Base-by-base conservation (phyloP, 2,329 filamentous ascomycete genomes). In the Colletotrichum acutatum region DNA sequence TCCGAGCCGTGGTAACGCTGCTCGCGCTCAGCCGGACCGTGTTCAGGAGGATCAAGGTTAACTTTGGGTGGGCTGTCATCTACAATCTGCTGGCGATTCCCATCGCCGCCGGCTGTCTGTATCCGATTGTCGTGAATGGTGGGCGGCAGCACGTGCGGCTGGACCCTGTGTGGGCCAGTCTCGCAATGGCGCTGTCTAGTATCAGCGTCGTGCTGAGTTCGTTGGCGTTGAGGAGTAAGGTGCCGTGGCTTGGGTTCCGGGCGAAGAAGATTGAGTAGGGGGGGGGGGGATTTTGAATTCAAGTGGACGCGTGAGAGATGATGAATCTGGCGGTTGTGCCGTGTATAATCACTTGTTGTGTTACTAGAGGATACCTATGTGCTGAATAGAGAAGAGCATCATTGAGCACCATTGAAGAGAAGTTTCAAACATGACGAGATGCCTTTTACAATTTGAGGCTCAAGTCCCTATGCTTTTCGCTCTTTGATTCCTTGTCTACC, bases 131-230 rank as follows among this genome's bases (percentile, higher is more conserved):
- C 66, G 86, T 85, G 59, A 80, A 81, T 4, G 78, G 79, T 2
- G 88, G 86, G 1, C 79, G 86, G 1, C 79, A 80, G 34, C 92
- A 93, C 79, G 82, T 95, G 24, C 84, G 89, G 73, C 83, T 95
- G 59, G 92, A 94, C 80, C 93, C 93, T 0, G 93, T 94, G 1
- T 98, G 95, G 95, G 96, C 95, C 5, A 93, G 92, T 76, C 83
- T 98, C 80, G 95, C 95, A 1, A 98, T 98, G 96, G 96, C 96
- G 30, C 82, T 95, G 81, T 98, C 95, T 82, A 96, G 93, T 81
- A 92, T 98, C 76, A 97, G 94, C 78, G 95, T 98, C 58, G 93
- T 98, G 63, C 84, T 90, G 79, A 97, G 95, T 80, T 96, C 93
- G 84, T 83, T 98, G 78, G 87, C 91, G 62, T 82, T 98, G 84